A percentile compares a stretch with the other conserved stretches of the same genome.
Evolutionary conservation across 768 basidiomycete genomes (phyloP).

Genomic region (Leccinum aurantiacum): DNA sequence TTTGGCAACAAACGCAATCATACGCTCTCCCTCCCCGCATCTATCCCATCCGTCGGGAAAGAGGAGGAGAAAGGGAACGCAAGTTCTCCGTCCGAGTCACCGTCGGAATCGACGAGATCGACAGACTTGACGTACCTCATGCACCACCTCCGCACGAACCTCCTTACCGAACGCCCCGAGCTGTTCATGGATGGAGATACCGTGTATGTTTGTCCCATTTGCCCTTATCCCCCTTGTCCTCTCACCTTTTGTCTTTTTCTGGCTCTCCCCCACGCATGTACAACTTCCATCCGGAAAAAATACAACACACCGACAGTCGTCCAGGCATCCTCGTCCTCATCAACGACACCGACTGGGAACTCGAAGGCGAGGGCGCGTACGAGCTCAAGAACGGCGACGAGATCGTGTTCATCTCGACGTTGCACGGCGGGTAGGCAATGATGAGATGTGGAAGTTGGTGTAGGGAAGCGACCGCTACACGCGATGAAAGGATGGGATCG

Average conservation of each 20-base stretch:
- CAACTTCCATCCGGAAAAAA: too few species aligned
- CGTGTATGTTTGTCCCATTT: conserved; percentile 54
- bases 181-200: conserved; percentile 86
- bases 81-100: neutral
- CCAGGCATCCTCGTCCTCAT: conserved; percentile 97
- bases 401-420: conserved; percentile 93
- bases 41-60: conserved; percentile 24
- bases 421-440: conserved; percentile 59
- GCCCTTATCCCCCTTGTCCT: too few species aligned
- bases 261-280: neutral
- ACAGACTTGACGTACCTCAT: conserved; percentile 77
- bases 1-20: conserved; percentile 72
- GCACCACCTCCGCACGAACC: conserved; percentile 68
- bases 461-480: neutral
- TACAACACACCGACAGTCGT: conserved; percentile 53
- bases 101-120: conserved; percentile 34
- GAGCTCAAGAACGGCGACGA: conserved; percentile 76
- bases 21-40: conserved; percentile 50
- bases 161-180: conserved; percentile 83
- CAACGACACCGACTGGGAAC: conserved; percentile 97
- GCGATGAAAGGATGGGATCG: neutral
- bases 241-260: neutral
- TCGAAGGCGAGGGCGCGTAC: conserved; percentile 93
- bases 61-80: neutral
- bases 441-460: neutral